phyloP scores from a whole-genome alignment of 2,329 filamentous ascomycete genomes.

The Pseudonectria foliicola region DNA sequence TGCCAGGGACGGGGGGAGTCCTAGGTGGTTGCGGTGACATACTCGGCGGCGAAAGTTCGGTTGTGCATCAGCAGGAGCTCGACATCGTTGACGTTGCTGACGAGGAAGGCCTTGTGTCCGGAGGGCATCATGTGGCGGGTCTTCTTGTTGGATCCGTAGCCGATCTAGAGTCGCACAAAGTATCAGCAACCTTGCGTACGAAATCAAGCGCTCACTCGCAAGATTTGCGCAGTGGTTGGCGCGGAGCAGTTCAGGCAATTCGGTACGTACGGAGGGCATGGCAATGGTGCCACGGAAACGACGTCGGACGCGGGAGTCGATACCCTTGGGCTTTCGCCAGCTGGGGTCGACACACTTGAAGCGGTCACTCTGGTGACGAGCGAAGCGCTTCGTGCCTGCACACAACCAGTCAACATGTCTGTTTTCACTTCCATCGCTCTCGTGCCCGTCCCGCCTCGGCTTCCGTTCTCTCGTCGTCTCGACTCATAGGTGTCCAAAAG shows the following conservation, averaged over 20 bases:
- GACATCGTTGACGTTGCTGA: constrained; percentile 92
- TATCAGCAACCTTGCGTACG: constrained; percentile 13
- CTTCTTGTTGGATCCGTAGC: constrained; percentile 99
- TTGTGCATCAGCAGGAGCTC: constrained; percentile 99
- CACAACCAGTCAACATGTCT: constrained; percentile 31
- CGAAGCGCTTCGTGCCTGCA: constrained; percentile 87
- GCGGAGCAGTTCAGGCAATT: too few species aligned
- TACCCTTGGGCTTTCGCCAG: constrained; percentile 99
- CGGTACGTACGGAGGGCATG: constrained; percentile 89
- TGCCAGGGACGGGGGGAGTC: background rate
- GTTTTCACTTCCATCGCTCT: constrained; percentile 3
- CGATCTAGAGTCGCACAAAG: constrained; percentile 58
- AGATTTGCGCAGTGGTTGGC: too few species aligned
- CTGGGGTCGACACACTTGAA: constrained; percentile 85
- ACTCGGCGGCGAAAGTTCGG: constrained; percentile 98
- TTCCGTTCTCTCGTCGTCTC: constrained; percentile 10
- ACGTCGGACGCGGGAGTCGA: constrained; percentile 95
- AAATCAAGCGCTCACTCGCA: too few species aligned
- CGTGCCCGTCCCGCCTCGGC: constrained; percentile 1
- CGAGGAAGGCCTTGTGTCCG: constrained; percentile 99
- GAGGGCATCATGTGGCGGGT: constrained; percentile 98
- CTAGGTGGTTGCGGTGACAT: constrained; percentile 37
- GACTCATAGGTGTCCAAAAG: too few species aligned
- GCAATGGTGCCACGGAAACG: constrained; percentile 92
- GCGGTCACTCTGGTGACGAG: constrained; percentile 93